phyloP scores from a whole-genome alignment of 116 monocot genomes.

The Posidonia oceanica region DNA sequence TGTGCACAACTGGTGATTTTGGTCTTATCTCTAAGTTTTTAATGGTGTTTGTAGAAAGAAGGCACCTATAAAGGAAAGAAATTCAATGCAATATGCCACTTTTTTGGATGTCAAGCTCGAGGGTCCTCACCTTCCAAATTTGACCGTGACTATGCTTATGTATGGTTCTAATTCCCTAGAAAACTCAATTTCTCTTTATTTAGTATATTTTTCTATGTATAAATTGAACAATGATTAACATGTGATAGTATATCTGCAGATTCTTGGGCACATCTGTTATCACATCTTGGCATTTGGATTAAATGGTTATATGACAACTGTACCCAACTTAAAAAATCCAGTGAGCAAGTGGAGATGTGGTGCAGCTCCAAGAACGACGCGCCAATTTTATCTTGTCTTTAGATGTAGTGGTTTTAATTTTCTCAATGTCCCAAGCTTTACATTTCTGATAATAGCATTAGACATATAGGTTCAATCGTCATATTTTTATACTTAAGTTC shows the following conservation, averaged over 20 bases:
- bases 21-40: not conserved
- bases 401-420: too few relatives aligned
- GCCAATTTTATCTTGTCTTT: not conserved
- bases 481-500: too few relatives aligned
- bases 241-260: constrained; percentile 19
- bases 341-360: constrained; percentile 85
- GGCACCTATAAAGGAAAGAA: constrained; percentile 95
- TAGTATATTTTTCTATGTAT: not conserved
- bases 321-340: constrained; percentile 76
- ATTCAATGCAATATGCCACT: constrained; percentile 93
- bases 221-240: not conserved
- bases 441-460: too few relatives aligned
- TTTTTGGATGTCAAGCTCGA: constrained; percentile 91
- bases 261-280: constrained; percentile 82
- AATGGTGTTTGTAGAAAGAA: constrained; percentile 43
- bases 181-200: not conserved
- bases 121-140: constrained; percentile 94
- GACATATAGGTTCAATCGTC: too few relatives aligned
- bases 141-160: constrained; percentile 93
- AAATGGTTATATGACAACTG: constrained; percentile 90
- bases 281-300: constrained; percentile 76
- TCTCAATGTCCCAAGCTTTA: too few relatives aligned
- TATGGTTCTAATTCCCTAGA: constrained; percentile 12
- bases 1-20: too few relatives aligned
- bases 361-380: constrained; percentile 72